Evolutionary conservation across 345 rosid genomes (phyloP), one percentile per base, ranked within the genome.

Genomic region (Brassica cretica): DNA sequence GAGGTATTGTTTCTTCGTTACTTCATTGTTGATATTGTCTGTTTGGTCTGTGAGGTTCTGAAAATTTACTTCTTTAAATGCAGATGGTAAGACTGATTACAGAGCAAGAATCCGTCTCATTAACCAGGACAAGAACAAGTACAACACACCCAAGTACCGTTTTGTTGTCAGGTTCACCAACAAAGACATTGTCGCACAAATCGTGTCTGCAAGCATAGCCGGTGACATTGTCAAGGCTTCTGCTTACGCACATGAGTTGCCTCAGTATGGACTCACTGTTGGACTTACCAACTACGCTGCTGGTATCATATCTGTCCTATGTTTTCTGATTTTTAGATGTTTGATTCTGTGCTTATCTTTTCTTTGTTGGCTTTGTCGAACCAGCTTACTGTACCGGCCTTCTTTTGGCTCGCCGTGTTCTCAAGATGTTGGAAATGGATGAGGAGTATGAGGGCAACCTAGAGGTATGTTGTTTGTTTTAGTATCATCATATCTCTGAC

Each of bases 211-310:
- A 5, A 86, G 67, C 62, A 87, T 90, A 44, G 78, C 85, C 18
- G 93, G 95, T 66, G 95, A 90, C 77, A 41, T 83, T 14, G 85
- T 90, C 61, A 84, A 85, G 73, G 89, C 93, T 6, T 80, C 91
- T 70, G 95, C 93, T 53, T 90, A 90, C 35, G 64, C 90, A 1
- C 93, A 86, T 78, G 91, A 90, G 79, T 81, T 90, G 9, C 90
- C 95, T 77, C 66, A 18, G 2, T 90, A 85, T 82, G 95, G 93
- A 14, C 88, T 88, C 63, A 84, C 81, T 71, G 95, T 87, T 12
- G 96, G 96, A 1, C 90, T 90, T 63, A 85, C 93, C 0, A 89
- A 90, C 71, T 90, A 90, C 68, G 91, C 91, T 10, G 91, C 95
- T 35, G 95, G 95, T 90, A 85, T 60, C n/a, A 8, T 16, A 27